Evolutionary conservation across 2,329 filamentous ascomycete genomes (phyloP), one percentile per base, ranked within the genome.

Genomic region (Penicillium italicum): DNA sequence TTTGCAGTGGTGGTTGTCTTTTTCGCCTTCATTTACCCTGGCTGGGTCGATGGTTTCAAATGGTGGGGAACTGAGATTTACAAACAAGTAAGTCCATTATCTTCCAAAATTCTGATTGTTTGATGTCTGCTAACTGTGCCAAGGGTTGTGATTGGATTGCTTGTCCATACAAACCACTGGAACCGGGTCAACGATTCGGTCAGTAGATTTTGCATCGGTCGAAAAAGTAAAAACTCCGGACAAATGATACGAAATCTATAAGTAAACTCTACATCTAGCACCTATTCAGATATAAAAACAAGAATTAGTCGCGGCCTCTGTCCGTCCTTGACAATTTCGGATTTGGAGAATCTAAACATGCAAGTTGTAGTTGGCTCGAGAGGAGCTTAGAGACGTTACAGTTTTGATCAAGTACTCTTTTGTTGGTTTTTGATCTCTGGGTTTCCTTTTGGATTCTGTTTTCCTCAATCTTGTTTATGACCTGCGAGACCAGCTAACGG

Each of bases 1-100:
- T 89, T 92, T 66, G 89, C 89, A 28, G 86, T 94, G 34, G 85
- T 95, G 10, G 82, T 93, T 4, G 86, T 94, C 26, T 95, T 95
- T 70, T 93, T 96, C 66, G 89, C 85, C 1, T 88, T 95, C 62
- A 82, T 94, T n/a, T 93, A 91, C 68, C 88, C 90, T 0, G 89
- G 89, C 0, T 84, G 81, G 78, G 88, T 87, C 77, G 81, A 84
- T 37, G 79, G 80, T 28, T 91, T 94, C 68, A 84, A 79, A 54
- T 95, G 90, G 91, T 95, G 90, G 91, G 91, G 91, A 0, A 95
- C 91, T 0, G 89, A 94, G 68, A 82, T 93, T 5, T 91, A 91
- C 70, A 92, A 91, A 72, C 80, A 85, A 71, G 76, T 77, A 60
- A 58, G 72, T 66, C 10, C 11, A 7, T 26, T n/a, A 9, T 52